Base-by-base conservation (phyloP, 2,329 filamentous ascomycete species). In the Fusarium succisae region DNA sequence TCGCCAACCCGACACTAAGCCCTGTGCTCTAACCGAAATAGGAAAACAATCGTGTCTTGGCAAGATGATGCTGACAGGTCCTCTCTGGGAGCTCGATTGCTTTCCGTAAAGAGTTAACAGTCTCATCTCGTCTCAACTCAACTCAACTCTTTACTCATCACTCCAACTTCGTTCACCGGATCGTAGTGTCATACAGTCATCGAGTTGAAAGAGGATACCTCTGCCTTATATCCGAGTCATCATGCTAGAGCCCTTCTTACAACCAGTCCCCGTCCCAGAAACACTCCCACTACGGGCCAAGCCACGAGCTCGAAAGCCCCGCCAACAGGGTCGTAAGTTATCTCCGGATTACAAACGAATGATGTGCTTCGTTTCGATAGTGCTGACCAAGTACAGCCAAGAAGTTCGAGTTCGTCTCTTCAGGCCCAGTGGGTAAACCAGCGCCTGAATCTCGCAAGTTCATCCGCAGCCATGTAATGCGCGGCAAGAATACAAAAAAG, bases 381-480 rank as follows among this genome's bases (percentile, higher is more conserved):
- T 17, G 6, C 37, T 41, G 18, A 50, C 8, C 1, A 12, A 35
- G 12, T 20, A 10, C n/a, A 77, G 77, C 62, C 18, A 79, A 75
- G 13, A 63, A 62, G 5, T 80, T 81, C n/a, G 75, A 76, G 43
- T 81, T 81, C 30, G 72, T 81, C n/a, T 64, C 70, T 14, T 73
- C 76, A 17, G 79, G 73, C 18, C 45, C 70, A 1, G 61, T 63
- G 9, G 79, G 79, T 1, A 79, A 77, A 43, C 75, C 77, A 32
- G 66, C 66, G 8, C 63, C 76, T 9, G 70, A 67, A 26, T 63
- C 76, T 37, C 72, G 80, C 54, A 79, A 78, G 73, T 68, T 79
- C 60, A 78, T 79, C 64, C 70, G 77, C 17, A 79, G 78, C 41
- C 63, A 77, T 73, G 77, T 78, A n/a, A 79, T 79, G 77, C 74